These are phyloP conservation scores for Beauveria australis DNA, from an alignment of 2,329 filamentous ascomycete genomes.

Conservation along the genomic window DNA sequence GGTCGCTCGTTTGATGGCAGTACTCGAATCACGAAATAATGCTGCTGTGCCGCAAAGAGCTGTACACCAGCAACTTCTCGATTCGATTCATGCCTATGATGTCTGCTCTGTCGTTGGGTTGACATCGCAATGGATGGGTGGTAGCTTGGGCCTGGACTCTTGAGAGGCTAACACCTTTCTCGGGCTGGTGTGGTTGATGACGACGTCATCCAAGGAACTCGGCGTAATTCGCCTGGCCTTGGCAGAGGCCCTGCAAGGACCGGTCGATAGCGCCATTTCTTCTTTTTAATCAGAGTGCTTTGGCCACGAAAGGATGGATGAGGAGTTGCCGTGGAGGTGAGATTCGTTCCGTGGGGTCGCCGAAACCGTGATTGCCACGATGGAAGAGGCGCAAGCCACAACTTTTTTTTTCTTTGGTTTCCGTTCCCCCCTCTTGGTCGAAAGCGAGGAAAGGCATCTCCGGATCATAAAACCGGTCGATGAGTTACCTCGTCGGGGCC, in stretches of 20 bases:
- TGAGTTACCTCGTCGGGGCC: background rate
- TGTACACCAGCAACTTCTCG: too few species aligned
- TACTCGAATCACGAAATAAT: too few species aligned
- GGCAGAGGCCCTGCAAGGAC: conserved; percentile 1
- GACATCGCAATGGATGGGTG: too few species aligned
- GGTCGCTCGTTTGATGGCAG: too few species aligned
- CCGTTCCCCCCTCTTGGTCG: too few species aligned
- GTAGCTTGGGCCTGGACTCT: background rate
- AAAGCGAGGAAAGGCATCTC: background rate
- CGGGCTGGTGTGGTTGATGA: background rate
- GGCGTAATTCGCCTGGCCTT: background rate
- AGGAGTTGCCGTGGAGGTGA: background rate
- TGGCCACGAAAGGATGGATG: too few species aligned
- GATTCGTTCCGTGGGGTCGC: background rate
- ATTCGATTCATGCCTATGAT: too few species aligned
- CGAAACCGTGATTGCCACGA: background rate
- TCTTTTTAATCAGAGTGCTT: background rate
- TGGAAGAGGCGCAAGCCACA: background rate
- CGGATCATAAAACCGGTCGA: background rate
- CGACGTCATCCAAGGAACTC: conserved; percentile 1
- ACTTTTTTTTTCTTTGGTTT: background rate
- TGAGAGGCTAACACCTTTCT: background rate
- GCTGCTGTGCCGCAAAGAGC: too few species aligned
- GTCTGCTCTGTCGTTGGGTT: too few species aligned
- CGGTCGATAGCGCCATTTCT: background rate